phyloP scores from a whole-genome alignment of 164 flowering plant genomes.

The Vitis cinerea region DNA sequence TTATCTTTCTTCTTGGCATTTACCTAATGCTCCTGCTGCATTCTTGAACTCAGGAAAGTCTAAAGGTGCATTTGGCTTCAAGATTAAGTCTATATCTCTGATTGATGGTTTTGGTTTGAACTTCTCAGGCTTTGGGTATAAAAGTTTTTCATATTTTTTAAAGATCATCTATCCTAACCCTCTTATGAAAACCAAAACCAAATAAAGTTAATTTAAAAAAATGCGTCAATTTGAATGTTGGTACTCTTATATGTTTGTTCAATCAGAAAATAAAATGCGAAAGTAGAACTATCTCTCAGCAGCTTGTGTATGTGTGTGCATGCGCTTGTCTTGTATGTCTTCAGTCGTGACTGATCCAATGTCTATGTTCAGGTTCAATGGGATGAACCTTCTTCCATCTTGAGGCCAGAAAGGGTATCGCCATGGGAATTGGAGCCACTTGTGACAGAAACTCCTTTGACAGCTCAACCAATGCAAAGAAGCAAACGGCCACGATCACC shows the following conservation, averaged over 20 bases:
- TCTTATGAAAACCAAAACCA: no score
- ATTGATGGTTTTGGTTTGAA: background rate
- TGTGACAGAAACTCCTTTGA: background rate
- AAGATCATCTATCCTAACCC: no score
- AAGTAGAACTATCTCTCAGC: background rate
- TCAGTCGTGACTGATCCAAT: background rate
- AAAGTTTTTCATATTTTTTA: no score
- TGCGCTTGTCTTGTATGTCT: background rate
- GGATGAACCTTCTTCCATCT: constrained; percentile 2
- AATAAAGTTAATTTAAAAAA: no score
- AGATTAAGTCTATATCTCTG: no score
- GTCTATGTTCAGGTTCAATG: background rate
- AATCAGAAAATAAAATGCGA: background rate
- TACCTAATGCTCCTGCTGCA: background rate
- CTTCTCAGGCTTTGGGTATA: no score
- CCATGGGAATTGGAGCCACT: constrained; percentile 5
- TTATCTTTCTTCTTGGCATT: background rate
- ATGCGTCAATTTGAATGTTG: no score
- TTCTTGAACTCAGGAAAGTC: background rate
- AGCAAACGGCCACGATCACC: constrained; percentile 2
- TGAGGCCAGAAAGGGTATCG: constrained; percentile 7
- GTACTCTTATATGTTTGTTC: no score
- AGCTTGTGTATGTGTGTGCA: background rate
- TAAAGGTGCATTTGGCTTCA: background rate
- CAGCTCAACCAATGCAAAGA: background rate